Evolutionary conservation across 2,329 filamentous ascomycete genomes (phyloP).

Genomic region (Botrytis byssoidea): DNA sequence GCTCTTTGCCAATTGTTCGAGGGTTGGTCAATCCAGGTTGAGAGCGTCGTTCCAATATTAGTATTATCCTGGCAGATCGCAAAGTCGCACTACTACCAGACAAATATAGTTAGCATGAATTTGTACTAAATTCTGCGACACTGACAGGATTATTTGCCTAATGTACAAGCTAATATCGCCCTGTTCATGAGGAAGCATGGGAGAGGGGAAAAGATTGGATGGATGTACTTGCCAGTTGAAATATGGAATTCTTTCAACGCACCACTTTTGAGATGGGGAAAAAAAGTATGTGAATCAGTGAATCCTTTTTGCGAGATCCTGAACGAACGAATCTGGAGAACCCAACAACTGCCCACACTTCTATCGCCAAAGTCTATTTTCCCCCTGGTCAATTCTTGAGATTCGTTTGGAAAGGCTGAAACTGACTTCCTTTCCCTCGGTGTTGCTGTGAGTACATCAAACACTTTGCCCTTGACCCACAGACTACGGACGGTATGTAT

Average conservation of each 20-base stretch:
- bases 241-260: not conserved
- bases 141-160: not conserved
- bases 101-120: constrained; percentile 29
- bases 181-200: not conserved
- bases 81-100: constrained; percentile 27
- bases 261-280: not conserved
- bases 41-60: constrained; percentile 3
- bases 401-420: constrained; percentile 18
- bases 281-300: not conserved
- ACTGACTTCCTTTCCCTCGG: constrained; percentile 10
- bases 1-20: constrained; percentile 28
- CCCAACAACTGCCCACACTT: constrained; percentile 12
- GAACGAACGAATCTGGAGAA: constrained; percentile 16
- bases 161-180: not conserved
- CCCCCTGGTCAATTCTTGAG: not conserved
- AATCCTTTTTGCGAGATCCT: not conserved
- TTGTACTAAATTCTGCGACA: constrained; percentile 12
- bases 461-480: constrained; percentile 16
- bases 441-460: constrained; percentile 8
- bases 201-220: not conserved
- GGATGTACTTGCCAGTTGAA: constrained; percentile 7
- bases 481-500: constrained; percentile 10
- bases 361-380: constrained; percentile 1
- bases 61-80: constrained; percentile 11
- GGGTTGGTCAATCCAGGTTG: constrained; percentile 5